Conservation (phyloP, 345 rosid species). For the Euphorbia pulcherrima region DNA sequence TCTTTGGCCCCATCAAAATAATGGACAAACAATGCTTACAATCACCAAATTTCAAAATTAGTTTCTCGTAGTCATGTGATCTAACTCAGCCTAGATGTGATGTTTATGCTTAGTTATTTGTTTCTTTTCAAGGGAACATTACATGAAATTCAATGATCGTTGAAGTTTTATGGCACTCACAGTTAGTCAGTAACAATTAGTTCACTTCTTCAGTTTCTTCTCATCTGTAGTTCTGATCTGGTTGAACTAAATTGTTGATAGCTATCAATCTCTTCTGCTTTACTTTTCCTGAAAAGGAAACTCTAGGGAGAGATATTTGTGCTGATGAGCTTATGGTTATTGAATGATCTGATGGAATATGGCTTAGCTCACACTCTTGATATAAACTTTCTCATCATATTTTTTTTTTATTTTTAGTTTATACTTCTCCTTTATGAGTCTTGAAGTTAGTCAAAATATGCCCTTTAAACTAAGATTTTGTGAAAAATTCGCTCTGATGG, state of each 20-base stretch:
- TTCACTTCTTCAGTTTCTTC: background rate
- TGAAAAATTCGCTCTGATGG: background rate
- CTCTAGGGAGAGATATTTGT: background rate
- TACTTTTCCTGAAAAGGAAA: background rate
- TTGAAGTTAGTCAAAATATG: background rate
- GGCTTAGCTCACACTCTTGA: background rate
- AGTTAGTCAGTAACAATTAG: background rate
- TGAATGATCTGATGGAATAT: background rate
- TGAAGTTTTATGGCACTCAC: background rate
- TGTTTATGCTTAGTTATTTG: background rate
- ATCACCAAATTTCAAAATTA: too few relatives aligned
- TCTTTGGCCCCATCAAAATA: too few relatives aligned
- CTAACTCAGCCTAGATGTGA: background rate
- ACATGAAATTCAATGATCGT: background rate
- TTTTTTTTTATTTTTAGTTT: conserved; percentile 1
- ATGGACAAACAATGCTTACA: too few relatives aligned
- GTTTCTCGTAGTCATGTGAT: background rate
- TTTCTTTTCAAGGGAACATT: background rate
- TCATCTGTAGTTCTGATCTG: background rate
- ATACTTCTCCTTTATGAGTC: background rate
- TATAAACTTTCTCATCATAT: too few relatives aligned
- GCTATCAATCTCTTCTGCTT: background rate
- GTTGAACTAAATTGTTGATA: background rate
- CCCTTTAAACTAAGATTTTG: background rate
- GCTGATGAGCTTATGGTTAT: background rate